These are phyloP conservation scores for Mrakia gelida DNA, from an alignment of 768 basidiomycete genomes.

Conservation along the genomic window DNA sequence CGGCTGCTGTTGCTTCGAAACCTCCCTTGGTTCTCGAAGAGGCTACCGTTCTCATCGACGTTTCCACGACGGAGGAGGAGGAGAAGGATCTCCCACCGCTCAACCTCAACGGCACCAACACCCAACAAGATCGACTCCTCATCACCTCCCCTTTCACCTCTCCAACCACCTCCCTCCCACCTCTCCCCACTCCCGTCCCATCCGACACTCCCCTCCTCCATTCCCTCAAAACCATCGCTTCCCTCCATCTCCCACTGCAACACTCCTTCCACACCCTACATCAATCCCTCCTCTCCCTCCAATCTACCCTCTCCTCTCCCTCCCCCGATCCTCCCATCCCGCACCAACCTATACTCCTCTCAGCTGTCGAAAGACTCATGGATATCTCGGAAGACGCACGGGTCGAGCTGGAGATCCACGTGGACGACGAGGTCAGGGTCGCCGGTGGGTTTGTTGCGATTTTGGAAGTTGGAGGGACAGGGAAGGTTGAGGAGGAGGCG, in stretches of 20 bases:
- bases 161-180: background rate
- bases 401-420: slow-evolving; percentile 74
- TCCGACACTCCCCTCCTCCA: slow-evolving; percentile 13
- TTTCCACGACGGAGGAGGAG: background rate
- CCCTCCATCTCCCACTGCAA: slow-evolving; percentile 10
- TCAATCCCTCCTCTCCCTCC: slow-evolving; percentile 16
- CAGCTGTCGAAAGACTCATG: slow-evolving; percentile 59
- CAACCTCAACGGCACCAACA: background rate
- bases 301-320: background rate
- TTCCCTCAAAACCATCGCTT: slow-evolving; percentile 16
- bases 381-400: slow-evolving; percentile 74
- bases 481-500: slow-evolving; percentile 55
- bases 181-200: background rate
- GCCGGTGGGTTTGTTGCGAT: slow-evolving; percentile 64
- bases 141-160: slow-evolving; percentile 6
- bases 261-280: slow-evolving; percentile 15
- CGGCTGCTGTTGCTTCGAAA: background rate
- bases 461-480: slow-evolving; percentile 45
- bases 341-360: slow-evolving; percentile 46
- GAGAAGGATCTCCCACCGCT: background rate
- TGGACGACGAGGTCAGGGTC: slow-evolving; percentile 66
- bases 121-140: background rate
- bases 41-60: background rate
- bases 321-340: background rate
- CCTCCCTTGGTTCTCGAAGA: background rate